These are phyloP conservation scores for Saccharum officinarum DNA, from an alignment of 176 grass and related monocot species.

Conservation along the genomic window DNA sequence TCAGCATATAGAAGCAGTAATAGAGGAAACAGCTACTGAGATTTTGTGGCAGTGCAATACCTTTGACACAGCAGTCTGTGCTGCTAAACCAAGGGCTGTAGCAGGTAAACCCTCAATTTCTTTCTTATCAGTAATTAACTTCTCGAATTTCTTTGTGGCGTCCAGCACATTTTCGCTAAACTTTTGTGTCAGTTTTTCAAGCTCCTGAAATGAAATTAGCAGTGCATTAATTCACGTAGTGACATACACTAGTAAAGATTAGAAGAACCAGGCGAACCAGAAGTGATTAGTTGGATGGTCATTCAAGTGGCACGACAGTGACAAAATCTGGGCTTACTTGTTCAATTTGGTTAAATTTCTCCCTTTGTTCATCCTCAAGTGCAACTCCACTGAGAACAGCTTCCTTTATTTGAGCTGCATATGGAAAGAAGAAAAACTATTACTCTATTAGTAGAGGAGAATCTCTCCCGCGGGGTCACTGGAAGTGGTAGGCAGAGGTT, in stretches of 20 bases:
- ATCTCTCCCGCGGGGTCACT: not conserved
- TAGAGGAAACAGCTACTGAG: not conserved
- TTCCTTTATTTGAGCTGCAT: conserved; percentile 85
- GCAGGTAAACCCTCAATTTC: conserved; percentile 87
- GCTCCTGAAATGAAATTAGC: conserved; percentile 59
- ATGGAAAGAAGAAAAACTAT: not conserved
- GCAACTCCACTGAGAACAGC: conserved; percentile 89
- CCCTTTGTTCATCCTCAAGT: conserved; percentile 79
- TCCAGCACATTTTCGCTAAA: conserved; percentile 98
- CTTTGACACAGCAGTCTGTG: conserved; percentile 82
- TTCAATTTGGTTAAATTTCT: conserved; percentile 91
- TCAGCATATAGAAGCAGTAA: not conserved
- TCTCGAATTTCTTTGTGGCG: conserved; percentile 94
- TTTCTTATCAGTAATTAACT: conserved; percentile 82
- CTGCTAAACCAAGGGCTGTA: conserved; percentile 81
- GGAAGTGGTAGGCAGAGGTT: not conserved
- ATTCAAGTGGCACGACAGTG: conserved; percentile 2
- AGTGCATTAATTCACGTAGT: not conserved
- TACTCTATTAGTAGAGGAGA: not conserved
- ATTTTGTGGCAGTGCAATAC: conserved; percentile 28
- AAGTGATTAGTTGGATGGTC: not conserved
- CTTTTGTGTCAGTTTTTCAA: conserved; percentile 88
- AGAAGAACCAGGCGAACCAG: not conserved
- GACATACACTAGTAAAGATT: not conserved
- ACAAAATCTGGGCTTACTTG: conserved; percentile 45